Conservation (phyloP, 257 asterid species). For the Euphrasia confusa region DNA sequence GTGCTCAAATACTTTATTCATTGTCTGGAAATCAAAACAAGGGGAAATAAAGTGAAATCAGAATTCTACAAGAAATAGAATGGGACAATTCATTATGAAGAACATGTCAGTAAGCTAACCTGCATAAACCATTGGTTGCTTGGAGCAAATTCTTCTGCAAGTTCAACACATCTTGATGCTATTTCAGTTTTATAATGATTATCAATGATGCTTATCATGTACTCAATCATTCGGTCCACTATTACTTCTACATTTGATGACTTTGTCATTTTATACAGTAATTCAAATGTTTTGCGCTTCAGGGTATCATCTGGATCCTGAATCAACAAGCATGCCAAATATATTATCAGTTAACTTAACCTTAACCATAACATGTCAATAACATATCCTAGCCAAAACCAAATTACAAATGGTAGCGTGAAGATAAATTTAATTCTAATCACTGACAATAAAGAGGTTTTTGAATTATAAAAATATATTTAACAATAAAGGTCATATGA, state of each 20-base stretch:
- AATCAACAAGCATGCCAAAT: constrained; percentile 19
- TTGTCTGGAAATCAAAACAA: constrained; percentile 55
- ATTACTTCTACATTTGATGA: constrained; percentile 98
- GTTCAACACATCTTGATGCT: constrained; percentile 98
- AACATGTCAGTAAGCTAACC: constrained; percentile 40
- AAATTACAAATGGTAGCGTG: constrained; percentile 2
- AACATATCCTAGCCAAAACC: constrained; percentile 12
- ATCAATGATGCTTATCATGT: constrained; percentile 88
- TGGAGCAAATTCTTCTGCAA: constrained; percentile 97
- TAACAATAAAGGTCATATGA: too few relatives aligned
- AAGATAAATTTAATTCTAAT: neutral
- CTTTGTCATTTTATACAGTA: constrained; percentile 96
- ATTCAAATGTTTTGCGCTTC: constrained; percentile 94
- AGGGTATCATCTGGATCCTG: constrained; percentile 99
- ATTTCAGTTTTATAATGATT: constrained; percentile 94
- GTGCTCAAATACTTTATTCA: constrained; percentile 98
- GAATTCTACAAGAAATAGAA: constrained; percentile 5
- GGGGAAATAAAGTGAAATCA: constrained; percentile 21
- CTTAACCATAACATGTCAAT: constrained; percentile 20
- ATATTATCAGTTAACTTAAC: constrained; percentile 15
- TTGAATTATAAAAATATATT: too few relatives aligned
- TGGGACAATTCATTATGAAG: constrained; percentile 16
- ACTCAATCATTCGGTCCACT: constrained; percentile 91
- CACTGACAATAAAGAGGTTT: neutral
- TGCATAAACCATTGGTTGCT: constrained; percentile 98